Evolutionary conservation across 2,329 filamentous ascomycete species (phyloP).

Genomic region (Aspergillus versicolor): DNA sequence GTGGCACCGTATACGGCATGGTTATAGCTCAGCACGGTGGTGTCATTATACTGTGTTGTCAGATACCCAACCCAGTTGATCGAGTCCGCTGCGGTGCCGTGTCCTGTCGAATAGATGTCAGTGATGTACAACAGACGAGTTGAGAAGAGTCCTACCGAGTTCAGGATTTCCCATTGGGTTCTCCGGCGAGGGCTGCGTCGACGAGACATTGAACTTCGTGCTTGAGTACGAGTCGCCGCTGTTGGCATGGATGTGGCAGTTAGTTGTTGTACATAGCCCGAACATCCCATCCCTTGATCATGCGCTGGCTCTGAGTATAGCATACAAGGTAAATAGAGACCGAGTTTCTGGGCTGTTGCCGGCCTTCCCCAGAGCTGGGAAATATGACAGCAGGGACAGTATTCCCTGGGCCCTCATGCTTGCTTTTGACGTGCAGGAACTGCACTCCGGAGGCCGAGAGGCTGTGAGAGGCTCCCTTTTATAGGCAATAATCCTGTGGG

Average conservation of each 20-base stretch:
- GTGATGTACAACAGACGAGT: not conserved
- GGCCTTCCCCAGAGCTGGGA: not conserved
- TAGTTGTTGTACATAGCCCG: not conserved
- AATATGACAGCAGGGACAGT: not conserved
- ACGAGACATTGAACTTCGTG: conserved; percentile 5
- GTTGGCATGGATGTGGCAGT: not conserved
- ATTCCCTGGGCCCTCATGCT: not conserved
- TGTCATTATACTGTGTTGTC: conserved; percentile 3
- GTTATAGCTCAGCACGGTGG: conserved; percentile 7
- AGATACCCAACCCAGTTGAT: conserved; percentile 12
- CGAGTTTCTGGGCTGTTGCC: not conserved
- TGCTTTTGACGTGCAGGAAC: not conserved
- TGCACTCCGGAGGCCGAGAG: too few species aligned
- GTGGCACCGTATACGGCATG: conserved; percentile 9
- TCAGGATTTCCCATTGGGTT: conserved; percentile 9
- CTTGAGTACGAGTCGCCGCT: conserved; percentile 11
- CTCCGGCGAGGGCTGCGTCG: not conserved
- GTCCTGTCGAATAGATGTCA: not conserved
- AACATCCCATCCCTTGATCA: too few species aligned
- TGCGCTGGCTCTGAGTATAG: accelerated
- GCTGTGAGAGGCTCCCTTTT: too few species aligned
- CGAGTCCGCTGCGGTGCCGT: conserved; percentile 3
- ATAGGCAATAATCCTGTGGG: too few species aligned
- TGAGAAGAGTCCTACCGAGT: not conserved
- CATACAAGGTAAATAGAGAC: not conserved